Evolutionary conservation across 345 rosid genomes (phyloP), one percentile per base, ranked within the genome.

Genomic region (Populus ilicifolia): DNA sequence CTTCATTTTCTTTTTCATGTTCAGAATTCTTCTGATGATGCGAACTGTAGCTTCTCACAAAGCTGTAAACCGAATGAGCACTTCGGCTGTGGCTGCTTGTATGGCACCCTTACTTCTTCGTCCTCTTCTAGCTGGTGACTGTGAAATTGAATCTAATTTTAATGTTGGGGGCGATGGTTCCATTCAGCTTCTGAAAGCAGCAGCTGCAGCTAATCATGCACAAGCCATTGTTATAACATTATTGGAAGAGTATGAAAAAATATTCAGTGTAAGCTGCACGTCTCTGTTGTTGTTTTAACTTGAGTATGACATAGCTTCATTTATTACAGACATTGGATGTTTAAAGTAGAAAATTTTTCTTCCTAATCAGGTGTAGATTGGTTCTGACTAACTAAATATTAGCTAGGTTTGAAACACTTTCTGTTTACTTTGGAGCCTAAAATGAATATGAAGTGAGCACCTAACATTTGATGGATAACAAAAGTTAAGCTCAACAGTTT

Each of bases 81-180:
- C 91, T 79, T 91, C 97, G 64, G 99, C 99, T 35, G 99, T 96
- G 72, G 98, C 99, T 36, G 99, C 99, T 82, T 93, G 99, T 88
- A 96, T 93, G 99, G 99, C 98, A 74, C 99, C 99, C 75, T 88
- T 96, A 85, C 97, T 93, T 85, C 97, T 96, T 79, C 95, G 98
- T 12, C 99, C 99, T 71, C 99, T 96, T 84, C 87, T 96, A 66
- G 86, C 93, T 52, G 99, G 99, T 63, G 99, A 96, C 44, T 96
- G 98, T 87, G 97, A 96, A 78, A 90, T 96, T 83, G 99, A 92
- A 81, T 88, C 83, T 75, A 90, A 91, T 82, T 88, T 96, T 84
- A 90, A 92, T 88, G 94, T 96, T 73, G 97, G 98, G 33, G 97
- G 94, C 67, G 99, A 96, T 84, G 90, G 98, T 73, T 96, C 98